Conservation (phyloP, 2,329 filamentous ascomycete species). For the Aspergillus arachidicola region DNA sequence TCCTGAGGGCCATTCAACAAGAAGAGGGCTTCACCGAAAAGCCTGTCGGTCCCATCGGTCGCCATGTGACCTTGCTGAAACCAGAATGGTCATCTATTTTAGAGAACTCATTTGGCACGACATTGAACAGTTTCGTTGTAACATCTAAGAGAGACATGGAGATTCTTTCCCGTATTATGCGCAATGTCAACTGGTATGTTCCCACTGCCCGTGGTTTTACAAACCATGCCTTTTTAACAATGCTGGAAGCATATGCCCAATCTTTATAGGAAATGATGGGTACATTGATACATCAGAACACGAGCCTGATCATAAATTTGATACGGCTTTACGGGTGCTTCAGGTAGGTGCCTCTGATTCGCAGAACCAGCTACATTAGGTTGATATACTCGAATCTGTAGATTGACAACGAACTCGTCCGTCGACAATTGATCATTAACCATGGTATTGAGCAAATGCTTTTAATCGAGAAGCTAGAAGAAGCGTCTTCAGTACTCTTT, state of each 20-base stretch:
- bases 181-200: slow-evolving; percentile 54
- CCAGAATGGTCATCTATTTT: slow-evolving; percentile 82
- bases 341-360: slow-evolving; percentile 47
- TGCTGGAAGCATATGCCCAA: slow-evolving; percentile 52
- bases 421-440: slow-evolving; percentile 81
- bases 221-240: slow-evolving; percentile 12
- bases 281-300: slow-evolving; percentile 62
- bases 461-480: slow-evolving; percentile 67
- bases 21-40: slow-evolving; percentile 69
- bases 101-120: slow-evolving; percentile 72
- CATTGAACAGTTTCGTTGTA: slow-evolving; percentile 78
- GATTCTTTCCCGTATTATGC: slow-evolving; percentile 68
- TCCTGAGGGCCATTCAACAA: slow-evolving; percentile 70
- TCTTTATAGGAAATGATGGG: slow-evolving; percentile 65
- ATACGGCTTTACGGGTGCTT: slow-evolving; percentile 79
- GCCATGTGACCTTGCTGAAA: slow-evolving; percentile 73
- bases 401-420: slow-evolving; percentile 77
- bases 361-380: slow-evolving; percentile 3
- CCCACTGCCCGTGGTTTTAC: background rate
- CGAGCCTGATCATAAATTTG: slow-evolving; percentile 72
- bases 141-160: slow-evolving; percentile 73
- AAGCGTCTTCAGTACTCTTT: slow-evolving; percentile 72
- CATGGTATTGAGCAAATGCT: slow-evolving; percentile 82
- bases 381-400: slow-evolving; percentile 35
- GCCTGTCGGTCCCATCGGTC: slow-evolving; percentile 83